Evolutionary conservation across 163 green algal genomes (phyloP).

Genomic region (Picocystis sp.): DNA sequence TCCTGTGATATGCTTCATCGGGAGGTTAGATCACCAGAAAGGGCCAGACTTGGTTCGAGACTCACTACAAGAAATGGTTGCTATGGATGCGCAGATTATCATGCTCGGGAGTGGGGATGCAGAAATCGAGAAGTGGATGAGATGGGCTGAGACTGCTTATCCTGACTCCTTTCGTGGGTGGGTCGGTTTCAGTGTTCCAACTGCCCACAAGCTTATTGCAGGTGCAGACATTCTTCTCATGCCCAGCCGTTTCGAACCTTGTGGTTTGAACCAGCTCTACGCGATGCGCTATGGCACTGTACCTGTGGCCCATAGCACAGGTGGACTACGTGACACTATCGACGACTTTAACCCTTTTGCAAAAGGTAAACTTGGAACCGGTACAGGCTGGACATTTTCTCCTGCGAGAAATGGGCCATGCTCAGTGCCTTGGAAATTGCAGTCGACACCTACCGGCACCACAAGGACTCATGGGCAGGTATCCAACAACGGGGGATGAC

Average conservation of each 20-base stretch:
- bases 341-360: conserved; percentile 37
- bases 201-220: conserved; percentile 67
- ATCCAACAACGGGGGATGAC: not conserved
- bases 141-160: conserved; percentile 19
- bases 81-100: conserved; percentile 44
- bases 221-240: conserved; percentile 75
- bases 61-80: conserved; percentile 22
- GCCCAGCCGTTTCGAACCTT: conserved; percentile 51
- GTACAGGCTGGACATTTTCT: conserved; percentile 30
- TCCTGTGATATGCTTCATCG: conserved; percentile 33
- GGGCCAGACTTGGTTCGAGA: conserved; percentile 64
- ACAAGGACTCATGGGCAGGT: not conserved
- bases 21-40: conserved; percentile 69
- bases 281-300: conserved; percentile 33
- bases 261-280: conserved; percentile 36
- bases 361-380: conserved; percentile 8
- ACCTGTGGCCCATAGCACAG: conserved; percentile 45
- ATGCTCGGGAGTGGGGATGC: conserved; percentile 58
- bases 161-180: conserved; percentile 37
- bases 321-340: conserved; percentile 49
- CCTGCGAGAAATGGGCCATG: not conserved
- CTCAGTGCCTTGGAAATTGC: conserved; percentile 1
- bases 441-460: conserved; percentile 2
- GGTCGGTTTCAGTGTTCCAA: conserved; percentile 64
- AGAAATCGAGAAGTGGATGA: conserved; percentile 52